Evolutionary conservation across 768 basidiomycete species (phyloP), one percentile per base, ranked within the genome.

Genomic region (Dacryopinax primogenitus): DNA sequence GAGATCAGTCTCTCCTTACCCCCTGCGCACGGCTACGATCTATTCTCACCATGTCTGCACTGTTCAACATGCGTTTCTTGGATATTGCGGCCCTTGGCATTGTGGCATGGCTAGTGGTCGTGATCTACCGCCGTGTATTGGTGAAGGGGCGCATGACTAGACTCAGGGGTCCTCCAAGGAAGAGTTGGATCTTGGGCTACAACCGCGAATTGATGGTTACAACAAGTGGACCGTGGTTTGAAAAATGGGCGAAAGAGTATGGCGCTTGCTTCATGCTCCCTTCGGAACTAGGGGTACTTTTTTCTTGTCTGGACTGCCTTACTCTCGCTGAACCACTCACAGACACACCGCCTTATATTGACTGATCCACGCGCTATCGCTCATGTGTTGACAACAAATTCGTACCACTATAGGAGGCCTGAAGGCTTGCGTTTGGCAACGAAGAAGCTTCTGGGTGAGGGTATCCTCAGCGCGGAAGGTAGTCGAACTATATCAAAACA

Each of bases 381-480:
- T 2, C 83, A 80, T 64, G 83, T 85, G 63, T 73, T 85, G 0
- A 79, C 79, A 30, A 81, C 84, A 69, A 79, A 77, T 13, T 77
- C 79, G 0, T 85, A 85, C 70, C 74, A 73, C 37, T 85, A 86
- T 68, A 84, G 84, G 1, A 85, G 85, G 72, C 82, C 84, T 7
- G 73, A 76, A 63, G 84, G 85, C 28, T 83, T 85, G 23, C 79
- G 84, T 66, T 80, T 79, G 18, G 86, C 84, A 84, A 86, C 85
- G 69, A 77, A 78, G 66, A 80, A 81, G 33, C 79, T 83, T 1
- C 76, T 84, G 3, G 85, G 85, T 12, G 79, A 84, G 72, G 84
- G 85, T 28, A 82, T 86, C 65, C 79, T 86, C 26, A 85, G 83
- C 81, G 78, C 84, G 7, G 85, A 86, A 80, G 85, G 84, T 82